Conservation (phyloP, 495 filamentous ascomycete species). For the Neurospora pannonica region DNA sequence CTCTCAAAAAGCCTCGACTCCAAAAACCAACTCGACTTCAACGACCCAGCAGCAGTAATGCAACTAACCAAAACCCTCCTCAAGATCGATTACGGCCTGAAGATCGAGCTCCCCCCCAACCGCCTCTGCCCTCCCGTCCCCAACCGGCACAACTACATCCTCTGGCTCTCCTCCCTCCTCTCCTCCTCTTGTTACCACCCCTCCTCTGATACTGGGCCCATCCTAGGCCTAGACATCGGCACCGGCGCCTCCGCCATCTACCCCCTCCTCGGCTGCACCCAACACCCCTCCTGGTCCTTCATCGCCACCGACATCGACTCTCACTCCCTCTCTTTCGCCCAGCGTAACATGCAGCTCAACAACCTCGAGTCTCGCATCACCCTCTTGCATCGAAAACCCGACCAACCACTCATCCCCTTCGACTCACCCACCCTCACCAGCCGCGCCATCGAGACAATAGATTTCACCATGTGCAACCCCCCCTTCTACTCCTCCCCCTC, state of each 20-base stretch:
- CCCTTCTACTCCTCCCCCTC: conserved; percentile 75
- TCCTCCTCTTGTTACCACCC: conserved; percentile 60
- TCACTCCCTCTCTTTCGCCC: conserved; percentile 55
- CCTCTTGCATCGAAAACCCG: conserved; percentile 43
- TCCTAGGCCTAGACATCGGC: conserved; percentile 72
- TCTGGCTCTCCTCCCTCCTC: conserved; percentile 80
- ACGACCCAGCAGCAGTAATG: conserved; percentile 64
- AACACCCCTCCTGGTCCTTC: conserved; percentile 61
- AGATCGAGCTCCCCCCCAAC: conserved; percentile 61
- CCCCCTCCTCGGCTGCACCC: conserved; percentile 66
- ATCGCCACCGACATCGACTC: conserved; percentile 77
- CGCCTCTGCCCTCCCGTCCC: conserved; percentile 85
- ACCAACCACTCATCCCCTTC: conserved; percentile 51
- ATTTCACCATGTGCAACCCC: conserved; percentile 92
- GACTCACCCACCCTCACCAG: no score
- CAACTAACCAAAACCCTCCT: conserved; percentile 77
- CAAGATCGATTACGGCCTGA: conserved; percentile 61
- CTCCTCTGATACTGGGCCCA: neutral
- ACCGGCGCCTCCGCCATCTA: conserved; percentile 90
- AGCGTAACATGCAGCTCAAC: conserved; percentile 55
- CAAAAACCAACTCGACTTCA: conserved; percentile 70
- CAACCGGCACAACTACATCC: conserved; percentile 79
- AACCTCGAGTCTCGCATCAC: conserved; percentile 53
- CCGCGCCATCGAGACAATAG: no score
- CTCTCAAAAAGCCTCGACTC: conserved; percentile 35